Base-by-base conservation (phyloP, 371 early-diverging fungal genomes). In the Apophysomyces variabilis region DNA sequence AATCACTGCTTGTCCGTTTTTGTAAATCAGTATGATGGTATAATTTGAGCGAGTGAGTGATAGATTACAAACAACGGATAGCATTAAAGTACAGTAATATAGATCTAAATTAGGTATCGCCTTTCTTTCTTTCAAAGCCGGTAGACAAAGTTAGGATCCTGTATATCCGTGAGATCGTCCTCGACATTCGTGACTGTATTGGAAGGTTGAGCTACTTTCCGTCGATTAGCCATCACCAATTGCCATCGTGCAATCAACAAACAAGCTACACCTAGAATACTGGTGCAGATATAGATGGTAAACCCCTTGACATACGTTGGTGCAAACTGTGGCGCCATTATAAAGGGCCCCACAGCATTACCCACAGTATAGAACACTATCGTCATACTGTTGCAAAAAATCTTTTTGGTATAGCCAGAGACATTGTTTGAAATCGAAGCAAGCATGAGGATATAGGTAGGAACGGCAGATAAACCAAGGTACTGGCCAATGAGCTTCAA, bases 81-180 rank as follows among this genome's bases (percentile, higher is more conserved):
- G 32, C 32, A 26, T 26, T 26, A 26, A 26, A 26, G 32, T 26
- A 26, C 3, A 26, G 32, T 26, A 26, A 26, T 26, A 26, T 26
- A 26, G 32, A 3, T 1, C 32, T 26, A 26, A 26, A 26, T 3
- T 26, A 26, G 32, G 32, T 26, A 26, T 26, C 3, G 1, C 32
- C 32, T 26, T 26, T 3, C 3, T 3, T 26, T 26, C 26, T 26
- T 26, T 66, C 65, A 77, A n/a, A 77, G 62, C 1, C 69, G 65
- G 41, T 77, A 77, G 16, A 73, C 62, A 63, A 73, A 77, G 47
- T 73, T 72, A 12, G 74, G 72, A 66, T 77, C 74, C 38, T 73
- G 65, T 6, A 69, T 61, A 37, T 77, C 77, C n/a, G 70, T 77
- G 38, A 73, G 35, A 64, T 77, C 72, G 44, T 74, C 72, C 16